Base-by-base conservation (phyloP, 2,329 filamentous ascomycete species). In the Proliferodiscus dingleyae region DNA sequence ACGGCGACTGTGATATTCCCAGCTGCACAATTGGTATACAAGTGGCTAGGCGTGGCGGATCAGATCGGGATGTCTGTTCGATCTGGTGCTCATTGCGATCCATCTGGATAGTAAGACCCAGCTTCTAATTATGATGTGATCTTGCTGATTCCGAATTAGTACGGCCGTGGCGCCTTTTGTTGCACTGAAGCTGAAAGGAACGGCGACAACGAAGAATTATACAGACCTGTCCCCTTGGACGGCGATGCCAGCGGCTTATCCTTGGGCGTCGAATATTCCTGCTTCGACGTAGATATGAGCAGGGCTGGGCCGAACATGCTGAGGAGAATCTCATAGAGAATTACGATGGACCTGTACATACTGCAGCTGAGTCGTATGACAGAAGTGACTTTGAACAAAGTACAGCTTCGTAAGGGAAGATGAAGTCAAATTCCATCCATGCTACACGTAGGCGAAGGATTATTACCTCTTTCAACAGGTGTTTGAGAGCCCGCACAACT, bases 141-240 rank as follows among this genome's bases (percentile, higher is more conserved):
- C 8, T 8, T 33, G 8, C 32, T 36, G 56, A 40, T 45, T 3
- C 18, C 34, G 16, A 9, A 16, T 22, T 50, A 70, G 67, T 38
- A 62, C 66, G n/a, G 67, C 69, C 44, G 65, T 75, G 6, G 55
- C 74, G 37, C 71, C 71, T 3, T 74, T 69, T 56, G 72, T 74
- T 18, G 65, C 69, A 47, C 71, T 73, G 55, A 64, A 72, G 19
- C 63, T 74, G 23, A 68, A 71, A 46, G 71, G 70, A 16, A 67
- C 68, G 48, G 63, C 64, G n/a, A 68, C 69, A 36, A 69, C 65
- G 10, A 69, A 68, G 57, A 66, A 73, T 54, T 74, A 68, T 56
- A 64, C 70, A 52, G 65, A 69, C 53, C 51, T 73, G 22, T 66
- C 68, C 2, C 67, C 63, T 7, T 74, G 70, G 43, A 67, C 65